Base-by-base conservation (phyloP, 805 yeast genomes). In the Gaillardinia entomophila region DNA sequence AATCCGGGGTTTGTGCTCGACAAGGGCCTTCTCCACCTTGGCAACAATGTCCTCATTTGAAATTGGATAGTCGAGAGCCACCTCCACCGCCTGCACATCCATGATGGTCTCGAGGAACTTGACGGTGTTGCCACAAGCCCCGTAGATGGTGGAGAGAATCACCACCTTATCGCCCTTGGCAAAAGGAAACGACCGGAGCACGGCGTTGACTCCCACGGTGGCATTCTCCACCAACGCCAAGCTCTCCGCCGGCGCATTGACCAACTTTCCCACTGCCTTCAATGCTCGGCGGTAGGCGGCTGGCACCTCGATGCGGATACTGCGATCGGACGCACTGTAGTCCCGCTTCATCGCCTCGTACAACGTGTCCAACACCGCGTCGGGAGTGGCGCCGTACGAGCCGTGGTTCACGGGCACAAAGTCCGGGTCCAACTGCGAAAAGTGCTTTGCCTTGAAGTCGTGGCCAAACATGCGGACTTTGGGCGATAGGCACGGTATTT, bases 341-440 rank as follows among this genome's bases (percentile, higher is more conserved):
- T 57, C 64, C 7, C 45, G 30, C 7, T 41, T 41, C 12, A 35
- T 19, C 8, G 32, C 32, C 23, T 25, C 12, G 27, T 24, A 16
- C 27, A 32, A 39, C 22, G 29, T 31, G 24, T 41, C 42, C 15
- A 42, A 13, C 1, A 79, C 75, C 4, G 65, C 56, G 6, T 49
- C 56, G 0, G 87, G 82, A 3, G 71, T 60, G 1, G 69, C 56
- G 1, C 87, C 88, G 46, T 54, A 81, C 1, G 83, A 71, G 6
- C 87, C 87, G 48, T 79, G 79, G 52, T 81, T 81, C 28, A 79
- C 68, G 12, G 74, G 72, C 3, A 51, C 49, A 6, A 63, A 60
- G 2, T 51, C 62, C 2, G 59, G 44, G 20, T 57, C 69, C 10
- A 76, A 57, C 12, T 51, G 43, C 1, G 60, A 45, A 48, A 75